Evolutionary conservation across 2,329 filamentous ascomycete genomes (phyloP).

Genomic region (Verticillium albo-atrum): DNA sequence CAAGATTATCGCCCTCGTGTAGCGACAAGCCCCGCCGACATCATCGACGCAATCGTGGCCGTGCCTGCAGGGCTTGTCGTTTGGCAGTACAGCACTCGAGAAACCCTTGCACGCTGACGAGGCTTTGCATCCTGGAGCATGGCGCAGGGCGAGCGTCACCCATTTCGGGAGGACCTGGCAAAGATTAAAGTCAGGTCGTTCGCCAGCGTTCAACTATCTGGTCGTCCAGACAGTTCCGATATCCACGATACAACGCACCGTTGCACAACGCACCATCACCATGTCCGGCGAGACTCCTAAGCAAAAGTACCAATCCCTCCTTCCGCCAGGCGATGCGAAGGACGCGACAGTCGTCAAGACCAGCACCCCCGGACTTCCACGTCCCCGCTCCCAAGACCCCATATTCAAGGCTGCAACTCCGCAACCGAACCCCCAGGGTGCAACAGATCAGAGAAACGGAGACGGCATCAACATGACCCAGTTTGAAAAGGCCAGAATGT

Average conservation of each 20-base stretch:
- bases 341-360: neutral
- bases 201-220: neutral
- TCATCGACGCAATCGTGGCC: too few relatives aligned
- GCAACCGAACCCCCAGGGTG: neutral
- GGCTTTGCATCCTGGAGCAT: too few relatives aligned
- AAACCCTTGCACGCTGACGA: too few relatives aligned
- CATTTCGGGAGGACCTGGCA: too few relatives aligned
- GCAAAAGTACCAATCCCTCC: neutral
- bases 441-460: neutral
- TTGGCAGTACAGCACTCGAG: too few relatives aligned
- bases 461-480: neutral
- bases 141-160: too few relatives aligned
- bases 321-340: neutral
- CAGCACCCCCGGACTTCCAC: neutral
- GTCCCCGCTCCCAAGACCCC: neutral
- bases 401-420: neutral
- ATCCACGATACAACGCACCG: neutral
- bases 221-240: neutral
- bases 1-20: too few relatives aligned
- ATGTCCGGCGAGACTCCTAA: neutral
- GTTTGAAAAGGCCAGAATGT: too few relatives aligned
- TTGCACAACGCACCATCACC: neutral
- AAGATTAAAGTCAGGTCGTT: too few relatives aligned
- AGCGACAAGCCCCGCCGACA: too few relatives aligned
- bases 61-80: too few relatives aligned